These are phyloP conservation scores for Lactarius tabidus DNA, from an alignment of 768 basidiomycete genomes.

Conservation along the genomic window DNA sequence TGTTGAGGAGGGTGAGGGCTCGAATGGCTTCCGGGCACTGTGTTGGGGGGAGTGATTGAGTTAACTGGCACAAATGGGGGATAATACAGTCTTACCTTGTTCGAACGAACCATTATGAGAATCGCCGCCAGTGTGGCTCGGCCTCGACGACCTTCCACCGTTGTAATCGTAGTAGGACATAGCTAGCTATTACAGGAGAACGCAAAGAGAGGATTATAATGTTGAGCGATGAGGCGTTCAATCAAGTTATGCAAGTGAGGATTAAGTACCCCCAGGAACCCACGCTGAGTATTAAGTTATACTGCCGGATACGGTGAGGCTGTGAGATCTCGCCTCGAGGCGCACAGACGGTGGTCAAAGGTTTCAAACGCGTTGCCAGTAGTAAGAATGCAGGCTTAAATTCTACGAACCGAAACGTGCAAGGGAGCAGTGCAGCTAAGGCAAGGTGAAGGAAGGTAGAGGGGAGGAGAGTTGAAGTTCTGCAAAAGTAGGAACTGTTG, in stretches of 20 bases:
- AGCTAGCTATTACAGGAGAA: constrained; percentile 27
- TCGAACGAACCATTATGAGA: constrained; percentile 25
- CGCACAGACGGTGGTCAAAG: constrained; percentile 12
- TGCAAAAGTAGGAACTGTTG: not conserved
- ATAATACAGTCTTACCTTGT: constrained; percentile 27
- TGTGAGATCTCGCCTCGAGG: constrained; percentile 13
- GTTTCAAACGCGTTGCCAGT: constrained; percentile 17
- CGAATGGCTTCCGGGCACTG: constrained; percentile 17
- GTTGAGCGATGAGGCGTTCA: constrained; percentile 18
- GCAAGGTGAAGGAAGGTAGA: constrained; percentile 5
- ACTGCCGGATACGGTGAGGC: not conserved
- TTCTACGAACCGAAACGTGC: constrained; percentile 19
- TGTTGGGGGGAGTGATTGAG: constrained; percentile 20
- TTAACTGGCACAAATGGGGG: constrained; percentile 19
- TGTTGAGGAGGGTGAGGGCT: constrained; percentile 14
- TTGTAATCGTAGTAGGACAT: constrained; percentile 26
- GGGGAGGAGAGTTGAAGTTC: constrained; percentile 5
- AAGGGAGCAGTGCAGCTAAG: constrained; percentile 12
- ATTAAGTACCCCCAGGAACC: constrained; percentile 19
- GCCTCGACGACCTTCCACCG: constrained; percentile 20
- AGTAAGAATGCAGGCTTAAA: constrained; percentile 4
- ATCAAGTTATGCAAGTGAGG: not conserved
- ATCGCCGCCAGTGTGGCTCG: constrained; percentile 14
- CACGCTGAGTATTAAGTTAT: constrained; percentile 2
- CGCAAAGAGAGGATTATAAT: constrained; percentile 22